Base-by-base conservation (phyloP, 306 rosid species). In the Corylus avellana region DNA sequence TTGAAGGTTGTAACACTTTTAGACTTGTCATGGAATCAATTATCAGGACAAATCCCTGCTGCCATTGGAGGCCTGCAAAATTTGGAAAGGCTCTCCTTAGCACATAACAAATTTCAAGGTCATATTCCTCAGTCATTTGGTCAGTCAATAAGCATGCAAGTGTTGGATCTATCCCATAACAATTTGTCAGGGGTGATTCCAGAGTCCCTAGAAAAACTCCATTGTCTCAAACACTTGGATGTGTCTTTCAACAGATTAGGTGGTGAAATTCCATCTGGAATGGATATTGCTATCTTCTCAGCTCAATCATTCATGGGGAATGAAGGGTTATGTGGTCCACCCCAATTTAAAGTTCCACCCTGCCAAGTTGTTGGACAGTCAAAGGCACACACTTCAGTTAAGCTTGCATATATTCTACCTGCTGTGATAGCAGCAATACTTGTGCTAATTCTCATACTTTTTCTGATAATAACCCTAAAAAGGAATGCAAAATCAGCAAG, bases 111-210 rank as follows among this genome's bases (percentile, higher is more conserved):
- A n/a, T 55, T 87, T 12, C 20, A 76, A 27, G 90, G 86, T 10
- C 9, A 42, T 3, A 79, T 87, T 14, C 90, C 90, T 35, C 14
- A 22, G 16, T 74, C 83, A 39, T 25, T 83, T 66, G 79, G 81
- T 8, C n/a, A 75, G n/a, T 54, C 83, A 75, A 14, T 84, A 17
- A 61, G 81, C 25, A 39, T 84, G 59, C 20, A 16, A 46, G 47
- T 9, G n/a, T 72, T 83, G 74, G 86, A 83, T 73, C 58, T 83
- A 8, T 83, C 82, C 1, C 50, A 48, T 11, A 83, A 83, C 47
- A 47, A 66, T 37, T 57, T 82, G n/a, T 73, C 79, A 7, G 79
- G 86, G 42, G 67, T 14, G 59, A 83, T 83, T 74, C 86, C 86
- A 44, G 78, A 78, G 18, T 73, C 82, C 22, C 16, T 82, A 0